Evolutionary conservation across 352 stramenopile species (phyloP), one percentile per base, ranked within the genome.

Genomic region (Phytophthora crassamura): DNA sequence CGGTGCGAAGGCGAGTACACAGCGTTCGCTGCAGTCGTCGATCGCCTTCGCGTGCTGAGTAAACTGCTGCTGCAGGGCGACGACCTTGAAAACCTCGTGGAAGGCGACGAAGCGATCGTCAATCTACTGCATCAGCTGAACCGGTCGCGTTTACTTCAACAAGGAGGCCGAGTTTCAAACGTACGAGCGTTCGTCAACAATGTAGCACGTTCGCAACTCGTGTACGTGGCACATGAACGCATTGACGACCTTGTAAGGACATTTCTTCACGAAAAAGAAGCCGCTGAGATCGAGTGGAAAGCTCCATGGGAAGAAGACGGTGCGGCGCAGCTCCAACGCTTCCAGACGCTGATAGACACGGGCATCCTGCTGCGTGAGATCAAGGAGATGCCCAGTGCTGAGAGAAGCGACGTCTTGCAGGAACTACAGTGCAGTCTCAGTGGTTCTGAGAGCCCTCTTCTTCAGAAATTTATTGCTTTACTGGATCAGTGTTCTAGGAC

Each of bases 61-160:
- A 45, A 18, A 7, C 38, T 54, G 32, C 33, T 62, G n/a, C 33
- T 46, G 20, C 42, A 62, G 2, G 12, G 15, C 10, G 9, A 18
- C 8, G 54, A 62, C 42, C 33, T 62, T 10, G 30, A 28, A 8
- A 36, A 16, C 3, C 25, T 62, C 12, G 41, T 53, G 14, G 54
- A 62, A 46, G 54, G 54, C 9, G 54, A 62, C 16, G 41, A 62
- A 22, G 39, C 33, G 18, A 47, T 62, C 15, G 35, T 47, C 10
- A 45, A 34, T 34, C 33, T 62, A n/a, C 33, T 53, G 41, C 16
- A 54, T 28, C 41, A 54, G 12, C 25, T 62, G 15, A 62, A 42
- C 35, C 32, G 18, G 30, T 53, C 53, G 9, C 40, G 41, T 11
- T 18, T 53, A 15, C 25, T 60, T 35, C 25, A 25, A 25, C 2